These are phyloP conservation scores for Backusella psychrophila DNA, from an alignment of 192 early-diverging fungal genomes.

Conservation along the genomic window DNA sequence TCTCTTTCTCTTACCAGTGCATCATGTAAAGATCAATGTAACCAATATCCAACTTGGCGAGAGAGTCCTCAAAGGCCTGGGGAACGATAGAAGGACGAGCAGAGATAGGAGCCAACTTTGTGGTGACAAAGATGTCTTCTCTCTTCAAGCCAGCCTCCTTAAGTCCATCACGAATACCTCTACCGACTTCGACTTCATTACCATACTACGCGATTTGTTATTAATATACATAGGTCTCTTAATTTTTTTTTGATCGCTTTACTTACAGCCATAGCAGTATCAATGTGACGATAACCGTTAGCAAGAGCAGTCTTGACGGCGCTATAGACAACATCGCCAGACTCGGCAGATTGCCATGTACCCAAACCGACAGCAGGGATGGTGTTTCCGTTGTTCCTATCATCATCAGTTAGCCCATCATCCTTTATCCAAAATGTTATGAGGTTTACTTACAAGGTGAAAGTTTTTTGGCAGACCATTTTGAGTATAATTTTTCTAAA, in stretches of 20 bases:
- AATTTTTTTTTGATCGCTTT: no score
- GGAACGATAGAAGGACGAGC: constrained; percentile 57
- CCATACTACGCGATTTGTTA: constrained; percentile 41
- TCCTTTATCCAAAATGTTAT: background rate
- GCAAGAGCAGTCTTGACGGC: constrained; percentile 65
- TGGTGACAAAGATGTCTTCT: constrained; percentile 75
- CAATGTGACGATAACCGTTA: constrained; percentile 72
- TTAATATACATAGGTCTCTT: background rate
- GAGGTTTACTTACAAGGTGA: background rate
- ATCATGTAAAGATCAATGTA: constrained; percentile 82
- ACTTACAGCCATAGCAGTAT: constrained; percentile 35
- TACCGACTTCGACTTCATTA: constrained; percentile 81
- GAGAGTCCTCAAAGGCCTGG: constrained; percentile 60
- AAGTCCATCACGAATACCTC: constrained; percentile 57
- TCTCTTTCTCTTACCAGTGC: constrained; percentile 24
- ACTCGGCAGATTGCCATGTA: constrained; percentile 54
- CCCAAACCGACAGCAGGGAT: constrained; percentile 58
- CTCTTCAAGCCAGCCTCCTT: constrained; percentile 50
- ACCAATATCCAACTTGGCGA: constrained; percentile 67
- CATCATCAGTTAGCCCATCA: background rate
- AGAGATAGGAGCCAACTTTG: constrained; percentile 59
- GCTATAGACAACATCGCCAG: constrained; percentile 46
- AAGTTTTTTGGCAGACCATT: constrained; percentile 12
- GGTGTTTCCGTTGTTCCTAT: constrained; percentile 51
- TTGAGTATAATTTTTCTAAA: background rate